Base-by-base conservation (phyloP, 31 red algal species). In the Asparagopsis taxiformis region DNA sequence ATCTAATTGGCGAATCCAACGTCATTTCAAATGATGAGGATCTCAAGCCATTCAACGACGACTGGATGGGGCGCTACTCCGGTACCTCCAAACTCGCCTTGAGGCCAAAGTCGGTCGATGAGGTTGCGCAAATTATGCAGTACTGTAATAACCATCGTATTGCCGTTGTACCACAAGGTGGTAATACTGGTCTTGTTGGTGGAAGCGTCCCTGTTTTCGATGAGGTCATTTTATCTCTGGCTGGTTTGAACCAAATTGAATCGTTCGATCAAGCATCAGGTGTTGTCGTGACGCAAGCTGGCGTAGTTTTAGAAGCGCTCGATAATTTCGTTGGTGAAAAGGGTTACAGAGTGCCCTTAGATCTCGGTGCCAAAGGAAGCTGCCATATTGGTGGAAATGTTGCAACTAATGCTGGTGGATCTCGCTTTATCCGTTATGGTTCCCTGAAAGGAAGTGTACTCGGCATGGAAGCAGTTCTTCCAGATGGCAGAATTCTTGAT, bases 341-440 rank as follows among this genome's bases (percentile, higher is more conserved):
- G 11, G 91, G 91, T 31, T 92, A 85, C 71, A 59, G 78, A 13
- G 70, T 99, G 31, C 91, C 96, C 20, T 70, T 95, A 33, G 91
- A 95, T 70, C 63, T 94, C 11, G 96, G 91, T 4, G 91, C 91
- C 20, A 95, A 95, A 44, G 96, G 91, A 44, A 72, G 59, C 28
- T 91, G 88, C 68, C 91, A 94, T 68, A 95, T 99, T 30, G 96
- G 96, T 6, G 96, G 96, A 24, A 93, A 92, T 61, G 79, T 99
- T 30, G 74, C 91, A 8, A 99, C 96, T n/a, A 91, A 99, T 55
- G 96, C 96, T 1, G 91, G 96, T 37, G 96, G 96, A 3, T 80
- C 75, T 13, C 68, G 88, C 28, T 91, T 92, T 70, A 43, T 99
- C 1, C 74, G 88, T 0, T 99, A 95, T 43, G 96, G 96, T 15